Conservation (phyloP, 345 rosid species). For the Lenwebbia sp. region DNA sequence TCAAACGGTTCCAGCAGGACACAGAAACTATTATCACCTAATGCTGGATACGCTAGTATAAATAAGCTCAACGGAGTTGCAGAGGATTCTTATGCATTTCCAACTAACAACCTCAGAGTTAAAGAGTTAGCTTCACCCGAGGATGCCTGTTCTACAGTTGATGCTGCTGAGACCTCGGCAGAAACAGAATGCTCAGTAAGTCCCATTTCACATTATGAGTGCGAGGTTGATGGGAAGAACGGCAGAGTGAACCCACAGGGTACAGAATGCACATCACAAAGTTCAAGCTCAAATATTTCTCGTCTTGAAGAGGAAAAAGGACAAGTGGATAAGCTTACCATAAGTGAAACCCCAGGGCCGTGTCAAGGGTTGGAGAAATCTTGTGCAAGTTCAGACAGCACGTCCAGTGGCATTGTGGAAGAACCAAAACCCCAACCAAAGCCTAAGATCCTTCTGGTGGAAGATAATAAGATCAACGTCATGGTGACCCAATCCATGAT, state of each 20-base stretch:
- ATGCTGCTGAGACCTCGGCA: constrained; percentile 24
- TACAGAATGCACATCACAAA: constrained; percentile 1
- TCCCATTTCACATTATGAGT: constrained; percentile 23
- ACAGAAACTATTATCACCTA: constrained; percentile 19
- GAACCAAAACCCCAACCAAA: constrained; percentile 12
- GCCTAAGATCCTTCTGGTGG: constrained; percentile 92
- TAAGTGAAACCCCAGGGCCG: constrained; percentile 17
- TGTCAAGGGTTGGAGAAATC: constrained; percentile 25
- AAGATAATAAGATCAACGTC: constrained; percentile 87
- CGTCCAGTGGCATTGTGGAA: constrained; percentile 11
- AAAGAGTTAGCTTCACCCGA: constrained; percentile 31
- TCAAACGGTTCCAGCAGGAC: constrained; percentile 40
- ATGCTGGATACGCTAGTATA: constrained; percentile 19
- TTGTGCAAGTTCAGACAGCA: constrained; percentile 8
- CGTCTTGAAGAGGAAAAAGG: constrained; percentile 21
- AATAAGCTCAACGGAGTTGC: constrained; percentile 25
- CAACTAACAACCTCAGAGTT: constrained; percentile 16
- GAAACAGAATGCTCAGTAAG: constrained; percentile 34
- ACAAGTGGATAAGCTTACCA: constrained; percentile 15
- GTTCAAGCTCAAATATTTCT: constrained; percentile 4
- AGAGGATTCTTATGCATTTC: constrained; percentile 27
- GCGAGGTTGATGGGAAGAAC: constrained; percentile 8
- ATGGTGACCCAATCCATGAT: constrained; percentile 83
- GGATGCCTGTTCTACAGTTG: constrained; percentile 49
- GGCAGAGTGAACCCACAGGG: constrained; percentile 5